A percentile compares a stretch with the other conserved stretches of the same genome.
These are phyloP conservation scores for Monosporozyma servazzii DNA, from an alignment of 805 yeast species.

Conservation along the genomic window DNA sequence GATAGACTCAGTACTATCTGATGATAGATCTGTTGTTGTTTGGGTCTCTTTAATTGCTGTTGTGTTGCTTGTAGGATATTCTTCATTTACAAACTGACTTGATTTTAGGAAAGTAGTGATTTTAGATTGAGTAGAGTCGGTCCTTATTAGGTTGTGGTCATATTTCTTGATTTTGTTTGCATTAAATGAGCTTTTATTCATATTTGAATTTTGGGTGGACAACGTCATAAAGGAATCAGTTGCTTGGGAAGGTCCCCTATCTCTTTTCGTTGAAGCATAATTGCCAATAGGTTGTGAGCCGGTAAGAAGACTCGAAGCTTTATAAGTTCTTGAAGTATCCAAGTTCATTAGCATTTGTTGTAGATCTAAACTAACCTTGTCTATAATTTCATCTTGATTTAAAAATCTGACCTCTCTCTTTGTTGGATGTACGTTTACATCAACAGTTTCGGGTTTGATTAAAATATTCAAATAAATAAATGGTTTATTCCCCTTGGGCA, in stretches of 20 bases:
- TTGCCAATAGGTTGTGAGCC: slow-evolving; percentile 8
- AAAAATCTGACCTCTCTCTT: slow-evolving; percentile 85
- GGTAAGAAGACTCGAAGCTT: slow-evolving; percentile 49
- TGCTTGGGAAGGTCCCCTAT: background rate
- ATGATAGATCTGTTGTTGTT: background rate
- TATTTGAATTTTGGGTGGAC: background rate
- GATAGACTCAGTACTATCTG: background rate
- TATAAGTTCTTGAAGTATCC: slow-evolving; percentile 61
- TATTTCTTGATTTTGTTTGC: slow-evolving; percentile 18
- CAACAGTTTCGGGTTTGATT: slow-evolving; percentile 62
- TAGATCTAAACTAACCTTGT: slow-evolving; percentile 41
- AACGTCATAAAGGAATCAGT: background rate
- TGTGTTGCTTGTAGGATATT: background rate
- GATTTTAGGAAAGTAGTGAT: slow-evolving; percentile 22
- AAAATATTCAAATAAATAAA: slow-evolving; percentile 68
- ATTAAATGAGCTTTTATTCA: background rate
- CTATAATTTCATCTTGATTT: slow-evolving; percentile 78
- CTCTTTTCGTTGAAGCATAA: background rate
- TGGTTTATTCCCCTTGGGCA: slow-evolving; percentile 73
- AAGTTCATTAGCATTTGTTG: slow-evolving; percentile 43
- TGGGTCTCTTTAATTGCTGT: background rate
- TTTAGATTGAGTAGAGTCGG: slow-evolving; percentile 27
- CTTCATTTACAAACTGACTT: slow-evolving; percentile 2
- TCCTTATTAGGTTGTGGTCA: slow-evolving; percentile 29
- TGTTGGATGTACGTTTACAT: slow-evolving; percentile 94